Percentiles rank a stretch among this genome's conserved stretches.
Conservation (phyloP, 2,329 filamentous ascomycete genomes). For the Pseudomassariella vexata region DNA sequence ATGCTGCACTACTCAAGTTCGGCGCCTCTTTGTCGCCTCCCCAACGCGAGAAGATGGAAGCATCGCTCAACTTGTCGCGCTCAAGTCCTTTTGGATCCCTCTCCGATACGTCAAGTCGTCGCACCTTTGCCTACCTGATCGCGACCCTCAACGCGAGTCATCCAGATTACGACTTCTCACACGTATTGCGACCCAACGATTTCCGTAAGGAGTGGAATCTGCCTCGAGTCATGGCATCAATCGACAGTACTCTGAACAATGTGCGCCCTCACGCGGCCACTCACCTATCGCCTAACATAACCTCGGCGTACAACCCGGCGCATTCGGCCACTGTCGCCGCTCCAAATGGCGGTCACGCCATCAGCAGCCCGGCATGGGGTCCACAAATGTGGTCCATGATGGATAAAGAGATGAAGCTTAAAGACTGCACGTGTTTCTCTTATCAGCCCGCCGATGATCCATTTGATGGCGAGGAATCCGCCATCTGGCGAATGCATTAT, state of each 20-base stretch:
- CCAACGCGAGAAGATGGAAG: slow-evolving; percentile 64
- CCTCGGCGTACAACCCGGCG: slow-evolving; percentile 31
- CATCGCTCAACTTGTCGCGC: slow-evolving; percentile 68
- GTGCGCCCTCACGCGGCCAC: slow-evolving; percentile 59
- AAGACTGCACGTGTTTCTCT: slow-evolving; percentile 82
- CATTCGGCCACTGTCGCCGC: slow-evolving; percentile 30
- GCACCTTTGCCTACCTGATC: slow-evolving; percentile 93
- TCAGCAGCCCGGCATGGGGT: slow-evolving; percentile 65
- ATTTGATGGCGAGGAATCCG: slow-evolving; percentile 85
- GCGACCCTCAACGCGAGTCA: slow-evolving; percentile 95
- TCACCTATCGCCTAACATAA: slow-evolving; percentile 27
- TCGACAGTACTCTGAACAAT: slow-evolving; percentile 84
- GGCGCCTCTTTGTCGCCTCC: slow-evolving; percentile 85
- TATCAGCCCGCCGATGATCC: slow-evolving; percentile 87
- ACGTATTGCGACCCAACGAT: slow-evolving; percentile 81
- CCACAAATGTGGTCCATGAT: slow-evolving; percentile 88
- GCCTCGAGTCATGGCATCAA: slow-evolving; percentile 74
- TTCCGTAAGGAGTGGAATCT: slow-evolving; percentile 81
- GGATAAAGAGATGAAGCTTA: slow-evolving; percentile 89
- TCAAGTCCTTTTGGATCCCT: slow-evolving; percentile 90
- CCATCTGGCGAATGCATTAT: slow-evolving; percentile 93
- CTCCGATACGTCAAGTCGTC: slow-evolving; percentile 79
- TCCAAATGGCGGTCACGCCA: slow-evolving; percentile 31
- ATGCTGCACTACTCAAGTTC: slow-evolving; percentile 80
- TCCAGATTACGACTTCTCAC: slow-evolving; percentile 94